A percentile compares a stretch with the other conserved stretches of the same genome.
phyloP scores from a whole-genome alignment of 352 stramenopile species.

The Pythium coloratum region DNA sequence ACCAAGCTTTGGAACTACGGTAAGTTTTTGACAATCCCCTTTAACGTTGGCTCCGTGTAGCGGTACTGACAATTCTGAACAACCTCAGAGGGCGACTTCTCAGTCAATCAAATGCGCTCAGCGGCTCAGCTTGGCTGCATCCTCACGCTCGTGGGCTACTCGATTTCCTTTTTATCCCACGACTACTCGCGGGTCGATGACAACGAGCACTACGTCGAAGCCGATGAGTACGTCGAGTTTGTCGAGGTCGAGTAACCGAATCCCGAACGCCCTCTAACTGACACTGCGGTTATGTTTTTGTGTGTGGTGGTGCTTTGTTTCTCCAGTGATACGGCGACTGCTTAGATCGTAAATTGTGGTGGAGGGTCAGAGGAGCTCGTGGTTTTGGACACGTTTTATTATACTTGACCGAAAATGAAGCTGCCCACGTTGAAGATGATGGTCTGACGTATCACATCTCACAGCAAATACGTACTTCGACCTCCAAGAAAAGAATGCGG shows the following conservation, averaged over 20 bases:
- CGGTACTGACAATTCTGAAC: background rate
- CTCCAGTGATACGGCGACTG: background rate
- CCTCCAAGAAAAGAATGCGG: no score
- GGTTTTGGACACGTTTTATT: background rate
- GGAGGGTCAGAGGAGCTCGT: no score
- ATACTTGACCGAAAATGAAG: background rate
- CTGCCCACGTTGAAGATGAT: background rate
- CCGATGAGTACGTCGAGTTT: background rate
- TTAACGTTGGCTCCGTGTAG: background rate
- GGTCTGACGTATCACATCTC: background rate
- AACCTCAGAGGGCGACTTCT: conserved; percentile 45
- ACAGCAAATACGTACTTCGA: background rate
- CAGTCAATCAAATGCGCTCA: conserved; percentile 58
- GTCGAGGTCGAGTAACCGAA: background rate
- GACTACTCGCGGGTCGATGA: conserved; percentile 36
- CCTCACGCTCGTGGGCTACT: conserved; percentile 72
- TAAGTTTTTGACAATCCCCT: conserved; percentile 20
- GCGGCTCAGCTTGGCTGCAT: conserved; percentile 66
- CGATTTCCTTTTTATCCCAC: conserved; percentile 65
- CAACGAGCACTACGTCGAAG: background rate
- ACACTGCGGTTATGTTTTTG: background rate
- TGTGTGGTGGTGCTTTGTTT: background rate
- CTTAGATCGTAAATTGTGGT: background rate
- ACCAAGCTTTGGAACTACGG: conserved; percentile 77
- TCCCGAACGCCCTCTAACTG: background rate